Conservation (phyloP, 2,329 filamentous ascomycete species). For the Xylaria digitata region DNA sequence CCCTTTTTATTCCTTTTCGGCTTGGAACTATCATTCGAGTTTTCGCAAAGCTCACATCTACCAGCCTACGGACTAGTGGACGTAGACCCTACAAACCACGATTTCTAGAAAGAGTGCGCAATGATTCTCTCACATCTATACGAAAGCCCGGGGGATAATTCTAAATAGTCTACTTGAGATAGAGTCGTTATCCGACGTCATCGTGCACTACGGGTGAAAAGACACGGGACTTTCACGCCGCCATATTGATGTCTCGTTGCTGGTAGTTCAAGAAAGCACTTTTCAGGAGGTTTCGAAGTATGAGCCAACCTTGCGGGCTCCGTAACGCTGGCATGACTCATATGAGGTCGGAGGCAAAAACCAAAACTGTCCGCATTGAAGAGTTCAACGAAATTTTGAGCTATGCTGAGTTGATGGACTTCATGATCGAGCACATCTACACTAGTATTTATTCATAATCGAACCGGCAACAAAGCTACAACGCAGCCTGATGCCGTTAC, state of each 20-base stretch:
- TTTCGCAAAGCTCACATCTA: not conserved
- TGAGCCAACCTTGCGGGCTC: not conserved
- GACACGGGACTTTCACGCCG: slow-evolving; percentile 5
- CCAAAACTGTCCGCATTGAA: not conserved
- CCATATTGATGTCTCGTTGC: not conserved
- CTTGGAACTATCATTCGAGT: not conserved
- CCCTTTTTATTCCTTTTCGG: not conserved
- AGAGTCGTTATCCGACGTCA: not conserved
- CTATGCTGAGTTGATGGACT: not conserved
- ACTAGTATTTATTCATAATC: not conserved
- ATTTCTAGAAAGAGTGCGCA: not conserved
- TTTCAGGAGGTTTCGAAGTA: slow-evolving; percentile 1
- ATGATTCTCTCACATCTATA: not conserved
- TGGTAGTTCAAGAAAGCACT: slow-evolving; percentile 6
- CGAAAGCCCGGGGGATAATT: not conserved
- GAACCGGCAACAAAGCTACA: not conserved
- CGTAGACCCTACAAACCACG: not conserved
- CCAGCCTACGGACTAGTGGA: not conserved
- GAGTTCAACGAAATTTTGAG: not conserved
- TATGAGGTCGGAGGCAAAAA: not conserved
- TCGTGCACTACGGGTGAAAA: slow-evolving; percentile 10
- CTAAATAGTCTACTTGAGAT: not conserved
- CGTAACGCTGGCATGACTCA: not conserved
- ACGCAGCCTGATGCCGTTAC: not conserved
- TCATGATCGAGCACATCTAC: slow-evolving; percentile 5